These are phyloP conservation scores for Echium plantagineum DNA, from an alignment of 257 asterid species.

Conservation along the genomic window DNA sequence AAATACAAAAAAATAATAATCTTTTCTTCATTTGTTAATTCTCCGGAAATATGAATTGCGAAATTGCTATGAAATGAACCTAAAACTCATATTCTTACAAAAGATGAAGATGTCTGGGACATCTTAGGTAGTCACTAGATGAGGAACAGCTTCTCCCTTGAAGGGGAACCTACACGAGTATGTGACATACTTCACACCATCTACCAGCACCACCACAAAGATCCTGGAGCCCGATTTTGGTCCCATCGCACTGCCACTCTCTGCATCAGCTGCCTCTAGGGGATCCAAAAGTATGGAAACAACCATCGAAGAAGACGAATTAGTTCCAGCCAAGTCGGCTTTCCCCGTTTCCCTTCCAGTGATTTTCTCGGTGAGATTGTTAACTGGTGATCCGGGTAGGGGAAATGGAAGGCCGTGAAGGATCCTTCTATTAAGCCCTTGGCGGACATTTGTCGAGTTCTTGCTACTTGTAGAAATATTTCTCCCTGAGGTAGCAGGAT, in stretches of 20 bases:
- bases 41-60: no score
- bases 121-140: no score
- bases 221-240: slow-evolving; percentile 61
- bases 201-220: slow-evolving; percentile 76
- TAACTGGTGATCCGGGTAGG: slow-evolving; percentile 32
- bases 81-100: no score
- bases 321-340: slow-evolving; percentile 32
- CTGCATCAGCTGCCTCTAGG: slow-evolving; percentile 53
- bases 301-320: slow-evolving; percentile 66
- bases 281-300: slow-evolving; percentile 94
- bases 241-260: slow-evolving; percentile 27
- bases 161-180: slow-evolving; percentile 90
- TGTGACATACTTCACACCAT: slow-evolving; percentile 82
- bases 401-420: slow-evolving; percentile 48
- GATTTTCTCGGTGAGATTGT: slow-evolving; percentile 41
- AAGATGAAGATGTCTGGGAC: no score
- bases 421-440: slow-evolving; percentile 57
- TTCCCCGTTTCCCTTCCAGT: slow-evolving; percentile 31
- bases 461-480: slow-evolving; percentile 33
- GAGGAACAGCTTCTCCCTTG: slow-evolving; percentile 52
- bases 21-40: no score
- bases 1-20: no score
- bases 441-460: slow-evolving; percentile 39
- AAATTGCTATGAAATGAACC: no score
- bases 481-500: slow-evolving; percentile 36